Evolutionary conservation across 768 basidiomycete genomes (phyloP), one percentile per base, ranked within the genome.

Genomic region (Naematelia aurantialba): DNA sequence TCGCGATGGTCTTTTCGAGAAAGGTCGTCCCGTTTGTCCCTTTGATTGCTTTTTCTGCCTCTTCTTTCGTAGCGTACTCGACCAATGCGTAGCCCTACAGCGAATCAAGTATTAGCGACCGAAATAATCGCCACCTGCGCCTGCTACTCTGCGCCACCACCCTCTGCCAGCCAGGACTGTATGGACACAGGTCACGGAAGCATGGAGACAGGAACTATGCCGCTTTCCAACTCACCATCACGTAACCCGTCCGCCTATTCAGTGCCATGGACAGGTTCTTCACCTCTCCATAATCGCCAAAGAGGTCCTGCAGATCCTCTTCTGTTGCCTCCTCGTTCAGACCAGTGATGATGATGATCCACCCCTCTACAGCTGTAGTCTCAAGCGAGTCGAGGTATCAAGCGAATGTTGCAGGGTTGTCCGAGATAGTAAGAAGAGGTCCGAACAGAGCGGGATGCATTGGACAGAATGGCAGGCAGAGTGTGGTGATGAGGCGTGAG

Each of bases 321-420:
- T 99, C 96, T 0, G 91, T 93, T 4, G 96, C 89, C 76, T 99
- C 96, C 78, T 98, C 96, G 73, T 99, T 94, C 5, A 99, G 89
- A 65, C 89, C 89, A 31, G 91, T 96, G 52, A 94, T 91, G 55
- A 98, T 82, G 46, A 99, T 89, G 56, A 99, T 97, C 93, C 94
- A 99, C 49, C 94, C 94, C 77, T 99, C 94, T 11, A 99, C 91
- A 52, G 94, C 94, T 99, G 69, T n/a, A 45, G 27, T n/a, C n/a
- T n/a, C n/a, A n/a, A n/a, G n/a, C n/a, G 5, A 25, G 21, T 11
- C 17, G n/a, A 45, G 30, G 54, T 39, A 22, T n/a, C n/a, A 50
- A 27, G 39, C 30, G 34, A 45, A 19, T 22, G 29, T 10, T 12
- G 11, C 14, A 47, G 39, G 29, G 5, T n/a, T 3, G 50, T 4